A percentile compares a stretch with the other conserved stretches of the same genome.
These are phyloP conservation scores for Pyrenochaeta sp. DNA, from an alignment of 2,329 filamentous ascomycete species.

Conservation along the genomic window DNA sequence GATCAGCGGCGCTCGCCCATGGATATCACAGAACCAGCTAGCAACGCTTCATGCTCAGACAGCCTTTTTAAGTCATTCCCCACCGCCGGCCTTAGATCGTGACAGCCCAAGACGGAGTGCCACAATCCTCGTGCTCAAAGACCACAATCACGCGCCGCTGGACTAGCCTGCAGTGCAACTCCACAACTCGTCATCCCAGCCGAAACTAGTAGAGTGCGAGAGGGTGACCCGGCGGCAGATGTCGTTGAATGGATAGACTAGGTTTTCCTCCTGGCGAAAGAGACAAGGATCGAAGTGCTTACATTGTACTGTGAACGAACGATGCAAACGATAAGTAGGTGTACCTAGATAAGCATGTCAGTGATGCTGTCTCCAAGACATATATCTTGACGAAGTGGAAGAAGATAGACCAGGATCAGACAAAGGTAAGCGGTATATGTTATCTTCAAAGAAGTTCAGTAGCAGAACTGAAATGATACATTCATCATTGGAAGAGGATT, in stretches of 20 bases:
- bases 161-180: slow-evolving; percentile 62
- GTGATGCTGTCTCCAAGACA: slow-evolving; percentile 12
- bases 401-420: slow-evolving; percentile 51
- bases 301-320: slow-evolving; percentile 15
- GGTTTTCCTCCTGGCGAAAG: slow-evolving; percentile 63
- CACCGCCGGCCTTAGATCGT: slow-evolving; percentile 63
- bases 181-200: slow-evolving; percentile 77
- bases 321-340: not conserved
- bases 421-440: slow-evolving; percentile 66
- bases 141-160: slow-evolving; percentile 64
- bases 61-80: slow-evolving; percentile 76
- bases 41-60: slow-evolving; percentile 60
- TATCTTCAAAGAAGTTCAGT: slow-evolving; percentile 68
- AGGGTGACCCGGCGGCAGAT: slow-evolving; percentile 74
- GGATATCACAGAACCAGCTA: slow-evolving; percentile 10
- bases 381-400: slow-evolving; percentile 3
- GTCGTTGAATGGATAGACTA: slow-evolving; percentile 72
- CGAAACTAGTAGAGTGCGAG: slow-evolving; percentile 69
- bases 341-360: slow-evolving; percentile 26
- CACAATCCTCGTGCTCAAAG: slow-evolving; percentile 54
- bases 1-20: slow-evolving; percentile 20
- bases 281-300: slow-evolving; percentile 26
- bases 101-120: slow-evolving; percentile 55
- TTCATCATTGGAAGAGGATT: slow-evolving; percentile 43
- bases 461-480: slow-evolving; percentile 68